Conservation (phyloP, 345 rosid genomes). For the Pistacia vera region DNA sequence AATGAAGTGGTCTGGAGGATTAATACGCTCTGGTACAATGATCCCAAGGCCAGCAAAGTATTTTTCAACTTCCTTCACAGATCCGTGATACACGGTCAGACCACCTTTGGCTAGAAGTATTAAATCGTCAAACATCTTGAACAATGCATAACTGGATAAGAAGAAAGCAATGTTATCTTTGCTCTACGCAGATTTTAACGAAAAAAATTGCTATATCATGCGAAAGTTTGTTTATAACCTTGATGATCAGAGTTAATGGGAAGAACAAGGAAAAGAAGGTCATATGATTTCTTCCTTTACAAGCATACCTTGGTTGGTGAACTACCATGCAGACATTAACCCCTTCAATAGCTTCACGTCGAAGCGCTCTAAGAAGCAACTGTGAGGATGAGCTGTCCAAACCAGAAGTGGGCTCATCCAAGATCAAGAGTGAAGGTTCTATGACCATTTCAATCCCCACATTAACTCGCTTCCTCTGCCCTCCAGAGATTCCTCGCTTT, state of each 20-base stretch:
- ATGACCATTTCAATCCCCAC: constrained; percentile 95
- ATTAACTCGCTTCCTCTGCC: constrained; percentile 92
- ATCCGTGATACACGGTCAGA: constrained; percentile 73
- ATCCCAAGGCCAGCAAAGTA: constrained; percentile 77
- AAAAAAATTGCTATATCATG: no score
- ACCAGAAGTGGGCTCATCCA: constrained; percentile 94
- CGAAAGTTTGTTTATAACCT: no score
- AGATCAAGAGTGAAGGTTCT: constrained; percentile 90
- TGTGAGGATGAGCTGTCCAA: constrained; percentile 88
- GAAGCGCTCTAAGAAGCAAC: constrained; percentile 78
- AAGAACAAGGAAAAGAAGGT: background rate
- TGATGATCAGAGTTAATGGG: no score
- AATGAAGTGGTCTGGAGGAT: constrained; percentile 89
- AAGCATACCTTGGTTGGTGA: constrained; percentile 85
- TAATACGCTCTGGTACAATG: constrained; percentile 75
- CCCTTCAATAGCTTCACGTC: constrained; percentile 92
- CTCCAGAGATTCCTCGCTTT: constrained; percentile 90
- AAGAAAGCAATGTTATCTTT: constrained; percentile 24
- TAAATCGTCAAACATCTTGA: constrained; percentile 94
- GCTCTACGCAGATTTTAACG: background rate
- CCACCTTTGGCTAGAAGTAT: constrained; percentile 93
- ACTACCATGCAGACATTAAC: constrained; percentile 89
- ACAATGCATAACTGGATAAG: constrained; percentile 64
- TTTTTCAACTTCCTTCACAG: constrained; percentile 79
- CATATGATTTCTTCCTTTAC: background rate